Base-by-base conservation (phyloP, 2,329 filamentous ascomycete species). In the Exophiala xenobiotica region DNA sequence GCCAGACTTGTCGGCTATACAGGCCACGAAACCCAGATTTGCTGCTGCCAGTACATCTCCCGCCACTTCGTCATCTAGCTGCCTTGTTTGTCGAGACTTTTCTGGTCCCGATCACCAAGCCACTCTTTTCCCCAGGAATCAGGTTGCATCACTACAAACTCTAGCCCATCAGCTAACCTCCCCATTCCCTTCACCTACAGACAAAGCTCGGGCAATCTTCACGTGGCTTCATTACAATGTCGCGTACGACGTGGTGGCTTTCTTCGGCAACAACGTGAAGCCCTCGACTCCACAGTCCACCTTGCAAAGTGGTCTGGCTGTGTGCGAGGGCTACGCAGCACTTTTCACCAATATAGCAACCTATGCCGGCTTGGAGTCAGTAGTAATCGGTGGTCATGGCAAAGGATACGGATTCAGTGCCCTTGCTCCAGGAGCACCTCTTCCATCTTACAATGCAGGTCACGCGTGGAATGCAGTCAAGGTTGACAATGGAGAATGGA, bases 221-320 rank as follows among this genome's bases (percentile, higher is more conserved):
- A 89, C 88, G 1, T 99, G 93, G 93, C 83, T 91, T 33, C 92
- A 97, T 70, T 85, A 97, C 69, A 97, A 97, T 63, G 85, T 99
- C 51, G 78, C 78, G 40, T 99, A 97, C 67, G 89, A 97, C 66
- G 82, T 83, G 0, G 78, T 81, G 20, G 80, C 85, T 19, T 95
- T 96, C 73, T 95, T 95, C 65, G 81, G 78, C 50, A 81, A 84
- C 27, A 82, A 75, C 40, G 74, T 95, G 24, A 78, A 83, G 56
- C 75, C 79, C 6, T 83, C 82, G 35, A 86, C 83, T 0, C 86
- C 90, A 0, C 80, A 84, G 26, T 82, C 85, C 24, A 92, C 87
- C 1, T 81, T 97, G 8, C 78, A 83, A 23, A 79, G 79, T 12
- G 93, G 93, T 24, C 77, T 88, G 51, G 91, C 90, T 11, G 93